A percentile compares a stretch with the other conserved stretches of the same genome.
Evolutionary conservation across 192 early-diverging fungal species (phyloP).

Genomic region (Lobosporangium transversale): DNA sequence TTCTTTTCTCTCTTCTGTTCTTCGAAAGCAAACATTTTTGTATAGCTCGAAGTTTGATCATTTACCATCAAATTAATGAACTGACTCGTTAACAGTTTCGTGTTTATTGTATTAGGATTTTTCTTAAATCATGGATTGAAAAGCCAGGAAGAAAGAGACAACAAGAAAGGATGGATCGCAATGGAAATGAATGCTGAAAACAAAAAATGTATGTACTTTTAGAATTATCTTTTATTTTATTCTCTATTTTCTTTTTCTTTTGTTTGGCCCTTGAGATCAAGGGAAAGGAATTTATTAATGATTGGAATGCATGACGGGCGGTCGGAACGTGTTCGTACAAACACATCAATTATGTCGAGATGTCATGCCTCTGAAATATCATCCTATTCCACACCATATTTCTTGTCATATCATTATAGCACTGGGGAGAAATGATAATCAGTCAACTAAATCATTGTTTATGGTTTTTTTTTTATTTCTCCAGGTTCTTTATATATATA

Average conservation of each 20-base stretch:
- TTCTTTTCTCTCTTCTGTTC: neutral
- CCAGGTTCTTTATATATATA: neutral
- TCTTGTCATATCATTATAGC: too few species aligned
- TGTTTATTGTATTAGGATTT: neutral
- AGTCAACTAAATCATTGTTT: too few species aligned
- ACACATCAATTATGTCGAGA: conserved; percentile 52
- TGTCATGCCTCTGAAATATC: conserved; percentile 56
- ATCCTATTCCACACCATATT: neutral
- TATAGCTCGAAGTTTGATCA: too few species aligned
- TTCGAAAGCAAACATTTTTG: too few species aligned
- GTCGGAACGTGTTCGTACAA: conserved; percentile 58
- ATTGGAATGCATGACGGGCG: conserved; percentile 58
- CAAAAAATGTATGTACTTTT: neutral
- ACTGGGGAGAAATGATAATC: too few species aligned
- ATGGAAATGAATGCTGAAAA: too few species aligned
- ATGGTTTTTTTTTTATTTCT: neutral
- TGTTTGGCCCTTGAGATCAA: too few species aligned
- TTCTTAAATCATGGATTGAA: neutral
- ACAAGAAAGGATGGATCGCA: neutral
- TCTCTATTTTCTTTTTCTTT: neutral
- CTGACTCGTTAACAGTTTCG: neutral
- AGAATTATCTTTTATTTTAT: neutral
- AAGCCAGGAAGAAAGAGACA: neutral
- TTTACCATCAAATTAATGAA: neutral
- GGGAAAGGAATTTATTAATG: conserved; percentile 52